Evolutionary conservation across 495 filamentous ascomycete species (phyloP), one percentile per base, ranked within the genome.

Genomic region (Chaetomium tenue): DNA sequence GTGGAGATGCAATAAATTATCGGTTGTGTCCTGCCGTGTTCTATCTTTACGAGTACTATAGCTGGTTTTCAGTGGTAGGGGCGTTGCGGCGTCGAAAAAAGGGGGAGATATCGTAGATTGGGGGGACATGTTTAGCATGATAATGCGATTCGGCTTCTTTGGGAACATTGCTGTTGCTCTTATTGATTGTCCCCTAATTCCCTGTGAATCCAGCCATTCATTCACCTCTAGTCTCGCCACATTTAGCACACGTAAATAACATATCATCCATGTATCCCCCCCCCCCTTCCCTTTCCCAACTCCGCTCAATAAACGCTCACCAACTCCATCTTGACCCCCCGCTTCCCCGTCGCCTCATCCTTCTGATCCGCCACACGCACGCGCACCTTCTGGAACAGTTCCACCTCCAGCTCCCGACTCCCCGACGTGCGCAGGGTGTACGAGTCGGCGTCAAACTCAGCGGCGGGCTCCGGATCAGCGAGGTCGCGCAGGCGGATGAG

Each of bases 341-440:
- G 86, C 85, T 99, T 99, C 57, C 95, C 95, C 20, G 92, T 96
- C 37, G 84, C 85, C 79, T 94, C 91, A 73, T 98, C 95, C 83
- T 91, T 91, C 69, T 93, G 87, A 72, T 97, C 95, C 69, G 85
- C 91, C 65, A 99, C 90, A 68, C 86, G 86, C 1, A 99, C 93
- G 33, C 80, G 77, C 46, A 99, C 90, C 80, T 90, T 95, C 74
- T 91, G 82, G 82, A 99, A 99, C 60, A 99, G 77, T 74, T 91
- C 91, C 2, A 97, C 82, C 42, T 69, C 77, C 50, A 87, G 71
- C 56, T 82, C 77, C 25, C 84, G 74, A 72, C 76, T 87, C 60
- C 80, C 85, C 66, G 63, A 85, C 60, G 67, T 82, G 37, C 71
- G 83, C 15, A 98, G 80, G 46, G 83, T 83, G 75, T 95, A 98